Percentiles rank a stretch among this genome's conserved stretches.
These are phyloP conservation scores for Linnemannia zychae DNA, from an alignment of 192 early-diverging fungal genomes.

Conservation along the genomic window DNA sequence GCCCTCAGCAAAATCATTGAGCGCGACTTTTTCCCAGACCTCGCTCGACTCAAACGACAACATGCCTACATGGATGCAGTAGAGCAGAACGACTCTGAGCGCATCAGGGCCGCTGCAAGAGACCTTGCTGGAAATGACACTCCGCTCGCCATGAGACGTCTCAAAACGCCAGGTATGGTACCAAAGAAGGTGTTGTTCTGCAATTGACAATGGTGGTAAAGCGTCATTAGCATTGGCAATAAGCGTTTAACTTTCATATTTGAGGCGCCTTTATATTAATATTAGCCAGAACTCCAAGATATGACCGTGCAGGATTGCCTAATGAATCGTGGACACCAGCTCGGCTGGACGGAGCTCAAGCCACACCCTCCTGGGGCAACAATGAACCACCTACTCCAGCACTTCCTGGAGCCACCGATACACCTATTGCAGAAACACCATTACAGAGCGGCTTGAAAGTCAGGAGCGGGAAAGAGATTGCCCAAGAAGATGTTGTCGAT, in stretches of 20 bases:
- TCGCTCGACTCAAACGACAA: conserved; percentile 70
- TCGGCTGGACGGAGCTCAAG: conserved; percentile 22
- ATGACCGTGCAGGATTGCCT: conserved; percentile 16
- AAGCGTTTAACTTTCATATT: neutral
- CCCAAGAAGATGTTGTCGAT: conserved; percentile 56
- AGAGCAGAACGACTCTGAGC: conserved; percentile 44
- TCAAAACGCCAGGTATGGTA: conserved; percentile 49
- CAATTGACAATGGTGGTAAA: neutral
- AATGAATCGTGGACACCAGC: conserved; percentile 52
- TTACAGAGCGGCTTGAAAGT: conserved; percentile 5
- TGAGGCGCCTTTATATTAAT: no score
- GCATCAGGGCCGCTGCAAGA: conserved; percentile 44
- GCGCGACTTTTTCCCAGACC: conserved; percentile 85
- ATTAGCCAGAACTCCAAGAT: conserved; percentile 38
- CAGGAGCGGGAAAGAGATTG: neutral
- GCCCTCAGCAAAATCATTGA: conserved; percentile 84
- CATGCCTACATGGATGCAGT: conserved; percentile 61
- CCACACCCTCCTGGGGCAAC: conserved; percentile 34
- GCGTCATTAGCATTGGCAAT: neutral
- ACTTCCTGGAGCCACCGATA: conserved; percentile 1
- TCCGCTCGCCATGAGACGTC: conserved; percentile 28
- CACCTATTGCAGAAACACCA: conserved; percentile 41
- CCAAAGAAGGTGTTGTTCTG: no score
- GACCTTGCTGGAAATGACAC: conserved; percentile 57
- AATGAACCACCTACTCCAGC: neutral